phyloP scores from a whole-genome alignment of 1,284 basidiomycete species.

The Earliella scabrosa region DNA sequence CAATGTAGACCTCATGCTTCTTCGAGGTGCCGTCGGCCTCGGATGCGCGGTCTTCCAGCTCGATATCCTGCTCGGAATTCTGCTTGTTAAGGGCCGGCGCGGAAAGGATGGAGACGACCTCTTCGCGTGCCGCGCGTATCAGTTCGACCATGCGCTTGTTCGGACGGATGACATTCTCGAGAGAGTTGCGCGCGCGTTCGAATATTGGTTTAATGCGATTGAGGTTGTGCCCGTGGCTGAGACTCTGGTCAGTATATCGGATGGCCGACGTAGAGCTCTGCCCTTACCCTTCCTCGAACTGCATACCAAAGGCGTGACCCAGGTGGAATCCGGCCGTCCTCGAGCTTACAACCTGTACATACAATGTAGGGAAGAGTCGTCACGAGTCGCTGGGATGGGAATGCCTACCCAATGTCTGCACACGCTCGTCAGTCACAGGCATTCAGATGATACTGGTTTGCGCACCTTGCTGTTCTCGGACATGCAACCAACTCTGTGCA shows the following conservation, averaged over 20 bases:
- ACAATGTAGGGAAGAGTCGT: not conserved
- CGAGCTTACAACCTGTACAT: slow-evolving; percentile 60
- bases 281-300: slow-evolving; percentile 66
- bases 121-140: slow-evolving; percentile 53
- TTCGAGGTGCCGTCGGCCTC: slow-evolving; percentile 14
- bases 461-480: slow-evolving; percentile 62
- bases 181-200: slow-evolving; percentile 47
- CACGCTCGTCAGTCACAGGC: slow-evolving; percentile 17
- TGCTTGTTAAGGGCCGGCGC: slow-evolving; percentile 16
- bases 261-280: not conserved
- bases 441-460: slow-evolving; percentile 1
- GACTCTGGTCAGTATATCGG: not conserved
- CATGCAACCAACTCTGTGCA: slow-evolving; percentile 71
- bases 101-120: slow-evolving; percentile 43
- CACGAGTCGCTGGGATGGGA: not conserved
- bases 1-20: slow-evolving; percentile 45
- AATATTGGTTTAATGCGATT: slow-evolving; percentile 62
- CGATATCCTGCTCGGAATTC: no score
- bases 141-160: slow-evolving; percentile 49
- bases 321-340: slow-evolving; percentile 69
- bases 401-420: slow-evolving; percentile 64
- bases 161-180: slow-evolving; percentile 56
- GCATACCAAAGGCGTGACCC: slow-evolving; percentile 54
- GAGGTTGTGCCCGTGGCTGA: slow-evolving; percentile 55
- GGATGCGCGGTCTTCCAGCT: slow-evolving; percentile 12